Evolutionary conservation across 169 alveolate species (phyloP), one percentile per base, ranked within the genome.

Genomic region (Eimeria tenella): DNA sequence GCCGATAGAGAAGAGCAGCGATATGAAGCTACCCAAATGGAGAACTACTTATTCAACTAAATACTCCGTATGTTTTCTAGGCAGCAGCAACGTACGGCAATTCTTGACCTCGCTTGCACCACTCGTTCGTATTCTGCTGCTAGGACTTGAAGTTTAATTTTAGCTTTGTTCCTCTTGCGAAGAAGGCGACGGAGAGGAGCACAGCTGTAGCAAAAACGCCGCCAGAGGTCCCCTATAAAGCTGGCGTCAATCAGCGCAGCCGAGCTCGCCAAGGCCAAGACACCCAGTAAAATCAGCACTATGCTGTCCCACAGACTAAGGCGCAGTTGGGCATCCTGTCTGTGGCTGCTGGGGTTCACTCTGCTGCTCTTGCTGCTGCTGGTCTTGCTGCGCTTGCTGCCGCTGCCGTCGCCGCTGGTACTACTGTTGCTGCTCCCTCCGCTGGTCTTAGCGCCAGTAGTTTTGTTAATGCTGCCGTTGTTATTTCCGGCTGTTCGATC

Each of bases 151-250:
- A 68, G 77, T 13, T n/a, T 68, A 17, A n/a, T n/a, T 13, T 13
- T 10, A 7, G n/a, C n/a, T 4, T 68, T 68, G 31, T 68, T 68
- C 13, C 77, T 15, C 3, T 13, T 11, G 11, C 31, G n/a, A 10
- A 68, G 11, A n/a, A 68, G n/a, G n/a, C 77, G 77, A 7, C 77
- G 77, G 9, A 68, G 77, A 23, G 77, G 77, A 2, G 42, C 77
- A 3, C 77, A 68, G 77, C 13, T 17, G 42, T 68, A 10, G 31
- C 77, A 68, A 23, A 17, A n/a, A 23, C 77, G 77, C 77, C 77
- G 0, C 13, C 77, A 15, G 31, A n/a, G 13, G 31, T 17, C 77
- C 31, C 77, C 77, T 8, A 68, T n/a, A 68, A 68, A 68, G n/a
- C 77, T 68, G 13, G 49, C 77, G 31, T 15, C 49, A n/a, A 68